Evolutionary conservation across 225 moss, liverwort and hornwort genomes (phyloP).

Genomic region (Polytrichum formosum): DNA sequence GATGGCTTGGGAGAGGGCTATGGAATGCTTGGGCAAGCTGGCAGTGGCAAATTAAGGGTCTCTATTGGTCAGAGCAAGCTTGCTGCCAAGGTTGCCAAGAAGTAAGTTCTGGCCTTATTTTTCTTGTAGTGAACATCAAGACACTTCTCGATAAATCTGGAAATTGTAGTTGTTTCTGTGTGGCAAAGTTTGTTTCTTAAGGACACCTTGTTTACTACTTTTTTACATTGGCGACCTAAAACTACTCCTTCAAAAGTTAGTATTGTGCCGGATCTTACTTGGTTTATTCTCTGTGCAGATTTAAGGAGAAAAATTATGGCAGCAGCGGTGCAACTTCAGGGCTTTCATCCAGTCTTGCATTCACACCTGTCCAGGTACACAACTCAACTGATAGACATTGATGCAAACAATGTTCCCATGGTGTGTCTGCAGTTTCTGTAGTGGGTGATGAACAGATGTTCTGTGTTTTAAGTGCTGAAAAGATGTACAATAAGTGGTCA

Average conservation of each 20-base stretch:
- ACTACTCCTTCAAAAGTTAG: not conserved
- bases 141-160: not conserved
- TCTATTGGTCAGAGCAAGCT: conserved; percentile 98
- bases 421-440: too few relatives aligned
- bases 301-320: conserved; percentile 96
- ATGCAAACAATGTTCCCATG: too few relatives aligned
- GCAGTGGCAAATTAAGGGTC: conserved; percentile 92
- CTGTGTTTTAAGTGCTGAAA: too few relatives aligned
- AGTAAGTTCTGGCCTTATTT: conserved; percentile 45
- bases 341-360: conserved; percentile 96
- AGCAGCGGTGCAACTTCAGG: conserved; percentile 99
- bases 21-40: conserved; percentile 98
- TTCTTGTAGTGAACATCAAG: too few relatives aligned
- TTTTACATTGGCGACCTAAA: too few relatives aligned
- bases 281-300: conserved; percentile 35
- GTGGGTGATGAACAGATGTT: too few relatives aligned
- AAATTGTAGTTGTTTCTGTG: not conserved
- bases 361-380: conserved; percentile 94
- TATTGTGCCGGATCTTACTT: not conserved
- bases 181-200: not conserved
- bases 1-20: conserved; percentile 99
- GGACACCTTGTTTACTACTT: not conserved
- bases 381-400: not conserved
- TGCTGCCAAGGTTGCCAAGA: conserved; percentile 97
- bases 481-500: too few relatives aligned